phyloP scores from a whole-genome alignment of 2,329 filamentous ascomycete genomes.

The Aspergillus jensenii region DNA sequence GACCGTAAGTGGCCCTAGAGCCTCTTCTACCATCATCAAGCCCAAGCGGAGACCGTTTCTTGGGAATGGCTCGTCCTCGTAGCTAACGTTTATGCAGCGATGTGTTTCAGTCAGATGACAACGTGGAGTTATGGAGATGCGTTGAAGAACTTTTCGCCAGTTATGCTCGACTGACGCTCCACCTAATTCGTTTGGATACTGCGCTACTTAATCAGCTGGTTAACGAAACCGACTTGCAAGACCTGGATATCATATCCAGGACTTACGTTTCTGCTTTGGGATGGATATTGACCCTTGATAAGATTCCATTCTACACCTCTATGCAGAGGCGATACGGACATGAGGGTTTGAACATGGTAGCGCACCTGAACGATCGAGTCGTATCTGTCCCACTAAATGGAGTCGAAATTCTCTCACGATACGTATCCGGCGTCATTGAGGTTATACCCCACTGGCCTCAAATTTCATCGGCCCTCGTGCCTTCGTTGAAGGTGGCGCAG shows the following conservation, averaged over 20 bases:
- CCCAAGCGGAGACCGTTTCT: neutral
- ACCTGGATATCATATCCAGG: constrained; percentile 32
- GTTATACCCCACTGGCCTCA: constrained; percentile 30
- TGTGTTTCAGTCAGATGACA: constrained; percentile 33
- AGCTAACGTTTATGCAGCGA: constrained; percentile 22
- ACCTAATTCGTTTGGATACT: constrained; percentile 43
- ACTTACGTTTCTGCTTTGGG: constrained; percentile 35
- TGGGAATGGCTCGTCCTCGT: neutral
- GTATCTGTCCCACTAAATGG: constrained; percentile 26
- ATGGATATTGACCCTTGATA: constrained; percentile 34
- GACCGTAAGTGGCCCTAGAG: constrained; percentile 31
- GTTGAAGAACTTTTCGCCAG: constrained; percentile 44
- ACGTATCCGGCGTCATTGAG: constrained; percentile 26
- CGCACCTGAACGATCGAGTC: constrained; percentile 30
- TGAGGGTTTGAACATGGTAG: constrained; percentile 28
- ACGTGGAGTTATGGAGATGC: constrained; percentile 27
- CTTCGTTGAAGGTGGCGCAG: constrained; percentile 24
- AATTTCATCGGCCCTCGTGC: constrained; percentile 23
- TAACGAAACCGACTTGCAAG: constrained; percentile 28
- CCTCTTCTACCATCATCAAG: neutral
- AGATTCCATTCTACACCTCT: constrained; percentile 39
- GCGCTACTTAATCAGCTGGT: constrained; percentile 28
- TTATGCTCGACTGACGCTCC: constrained; percentile 41
- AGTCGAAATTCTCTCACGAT: constrained; percentile 29
- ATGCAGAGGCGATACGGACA: constrained; percentile 31